phyloP scores from a whole-genome alignment of 2,329 filamentous ascomycete species.

The Trichothecium sympodiale region DNA sequence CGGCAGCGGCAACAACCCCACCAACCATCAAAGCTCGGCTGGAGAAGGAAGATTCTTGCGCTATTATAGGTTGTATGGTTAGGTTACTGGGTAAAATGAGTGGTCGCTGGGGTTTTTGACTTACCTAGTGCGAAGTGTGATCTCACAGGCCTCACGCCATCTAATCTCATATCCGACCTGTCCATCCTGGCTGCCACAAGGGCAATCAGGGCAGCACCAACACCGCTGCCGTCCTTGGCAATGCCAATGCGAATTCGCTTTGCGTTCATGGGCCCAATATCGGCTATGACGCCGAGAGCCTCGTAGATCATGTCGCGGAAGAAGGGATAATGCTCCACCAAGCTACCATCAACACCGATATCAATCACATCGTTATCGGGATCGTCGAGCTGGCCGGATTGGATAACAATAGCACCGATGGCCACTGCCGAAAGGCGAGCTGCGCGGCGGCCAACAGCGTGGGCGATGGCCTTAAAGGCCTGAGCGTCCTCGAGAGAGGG shows the following conservation, averaged over 20 bases:
- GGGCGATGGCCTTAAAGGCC: constrained; percentile 73
- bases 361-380: constrained; percentile 64
- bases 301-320: constrained; percentile 85
- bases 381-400: constrained; percentile 60
- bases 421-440: constrained; percentile 82
- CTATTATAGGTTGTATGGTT: constrained; percentile 7
- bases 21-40: constrained; percentile 18
- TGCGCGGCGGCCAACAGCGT: constrained; percentile 77
- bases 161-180: constrained; percentile 32
- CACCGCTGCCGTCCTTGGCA: constrained; percentile 83
- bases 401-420: constrained; percentile 72
- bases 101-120: constrained; percentile 3
- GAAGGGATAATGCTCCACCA: constrained; percentile 91
- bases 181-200: constrained; percentile 68
- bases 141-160: constrained; percentile 23
- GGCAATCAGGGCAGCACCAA: constrained; percentile 84
- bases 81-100: constrained; percentile 11
- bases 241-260: constrained; percentile 88
- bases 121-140: constrained; percentile 19
- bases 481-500: constrained; percentile 75
- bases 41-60: constrained; percentile 21
- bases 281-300: constrained; percentile 62
- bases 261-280: constrained; percentile 68
- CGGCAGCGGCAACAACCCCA: constrained; percentile 23
- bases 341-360: constrained; percentile 84